Base-by-base conservation (phyloP, 257 asterid species). In the Cynanchum wilfordii region DNA sequence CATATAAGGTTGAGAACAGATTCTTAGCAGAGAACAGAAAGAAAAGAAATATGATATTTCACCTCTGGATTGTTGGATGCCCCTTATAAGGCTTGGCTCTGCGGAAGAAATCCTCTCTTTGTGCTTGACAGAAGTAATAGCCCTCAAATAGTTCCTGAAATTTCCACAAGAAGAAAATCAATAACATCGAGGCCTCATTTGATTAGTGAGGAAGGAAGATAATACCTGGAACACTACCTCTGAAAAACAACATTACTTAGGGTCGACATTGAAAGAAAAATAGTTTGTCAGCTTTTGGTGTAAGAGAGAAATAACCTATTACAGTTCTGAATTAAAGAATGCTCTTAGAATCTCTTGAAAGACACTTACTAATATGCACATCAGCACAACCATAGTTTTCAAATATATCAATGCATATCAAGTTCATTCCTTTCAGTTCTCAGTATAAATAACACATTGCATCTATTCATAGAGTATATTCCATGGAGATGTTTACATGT, bases 51-150 rank as follows among this genome's bases (percentile, higher is more conserved):
- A 66, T 60, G 59, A 33, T 24, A 65, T 77, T 79, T 79, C 81
- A 88, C 98, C 97, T 90, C 72, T 74, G 75, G 70, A 92, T 83
- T 22, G 97, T 92, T 17, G 98, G 98, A 85, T 95, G 98, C 59
- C 80, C 97, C 74, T 81, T 82, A 73, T 84, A 90, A 71, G 99
- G 98, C 79, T 92, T 90, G 69, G 99, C 96, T 75, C 89, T 85
- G 74, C 72, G 88, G 79, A 95, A 84, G 84, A 80, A 95, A 65
- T 90, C 97, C 81, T 82, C 97, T 79, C 86, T 84, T 82, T 95
- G 99, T 20, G 99, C 99, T 92, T 95, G 99, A 79, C 98, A 95
- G 76, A 92, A 92, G 89, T 92, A 95, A 82, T 89, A 89, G 52
- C 96, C 98, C 82, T 95, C 99, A 66, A 95, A 95, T 81, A 95